Evolutionary conservation across 78 protist genomes (phyloP).

Genomic region (Polysphondylium violaceum): DNA sequence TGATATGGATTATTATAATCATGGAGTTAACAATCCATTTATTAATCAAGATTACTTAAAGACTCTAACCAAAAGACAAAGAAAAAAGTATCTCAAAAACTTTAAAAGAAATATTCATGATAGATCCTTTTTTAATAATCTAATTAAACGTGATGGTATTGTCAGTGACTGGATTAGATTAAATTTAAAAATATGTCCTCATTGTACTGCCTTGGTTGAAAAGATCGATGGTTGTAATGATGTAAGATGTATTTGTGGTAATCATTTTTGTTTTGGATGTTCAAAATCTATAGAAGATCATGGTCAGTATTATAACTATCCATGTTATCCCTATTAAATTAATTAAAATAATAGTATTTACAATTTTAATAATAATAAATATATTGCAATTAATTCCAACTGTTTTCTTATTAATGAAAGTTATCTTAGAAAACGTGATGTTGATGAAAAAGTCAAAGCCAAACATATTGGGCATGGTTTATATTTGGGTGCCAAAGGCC

Average conservation of each 20-base stretch:
- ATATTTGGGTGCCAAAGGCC: slow-evolving; percentile 24
- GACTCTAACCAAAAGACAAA: not conserved
- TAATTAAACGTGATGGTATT: not conserved
- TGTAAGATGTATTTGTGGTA: slow-evolving; percentile 24
- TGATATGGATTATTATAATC: too few species aligned
- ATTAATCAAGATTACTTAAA: too few species aligned
- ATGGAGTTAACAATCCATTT: too few species aligned
- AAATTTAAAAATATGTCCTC: slow-evolving; percentile 27
- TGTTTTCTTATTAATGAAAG: too few species aligned
- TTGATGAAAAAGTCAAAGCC: slow-evolving; percentile 45
- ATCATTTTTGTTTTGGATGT: slow-evolving; percentile 36
- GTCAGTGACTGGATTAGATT: not conserved
- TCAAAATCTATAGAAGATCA: not conserved
- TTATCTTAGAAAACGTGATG: slow-evolving; percentile 26
- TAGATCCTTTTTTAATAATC: not conserved
- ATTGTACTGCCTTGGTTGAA: slow-evolving; percentile 11
- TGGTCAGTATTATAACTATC: too few species aligned
- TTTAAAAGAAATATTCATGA: too few species aligned
- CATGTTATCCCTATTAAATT: too few species aligned
- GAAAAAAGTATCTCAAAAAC: not conserved
- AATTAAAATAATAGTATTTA: too few species aligned
- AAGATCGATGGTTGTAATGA: slow-evolving; percentile 35
- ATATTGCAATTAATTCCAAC: too few species aligned
- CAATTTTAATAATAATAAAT: too few species aligned
- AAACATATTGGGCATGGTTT: slow-evolving; percentile 58